Conservation (phyloP, 2,329 filamentous ascomycete genomes). For the Beauveria brongniartii region DNA sequence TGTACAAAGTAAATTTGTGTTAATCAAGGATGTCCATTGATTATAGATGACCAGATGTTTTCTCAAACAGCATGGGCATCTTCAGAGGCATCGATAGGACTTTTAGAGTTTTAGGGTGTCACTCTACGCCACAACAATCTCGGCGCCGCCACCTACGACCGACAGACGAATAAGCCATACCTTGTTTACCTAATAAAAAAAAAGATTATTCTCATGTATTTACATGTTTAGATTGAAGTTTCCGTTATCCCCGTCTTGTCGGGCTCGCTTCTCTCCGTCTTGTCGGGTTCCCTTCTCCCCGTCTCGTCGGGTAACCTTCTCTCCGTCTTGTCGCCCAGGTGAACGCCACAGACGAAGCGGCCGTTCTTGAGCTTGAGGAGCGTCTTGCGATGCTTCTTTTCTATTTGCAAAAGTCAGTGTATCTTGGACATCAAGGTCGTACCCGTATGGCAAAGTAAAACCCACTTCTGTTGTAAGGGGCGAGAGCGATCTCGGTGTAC, state of each 20-base stretch:
- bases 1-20: background rate
- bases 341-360: conserved; percentile 3
- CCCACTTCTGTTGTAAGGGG: background rate
- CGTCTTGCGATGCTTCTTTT: no score
- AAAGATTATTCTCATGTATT: background rate
- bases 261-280: background rate
- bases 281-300: background rate
- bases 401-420: background rate
- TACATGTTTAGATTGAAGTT: background rate
- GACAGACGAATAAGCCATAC: no score
- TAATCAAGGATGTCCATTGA: background rate
- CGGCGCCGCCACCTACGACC: no score
- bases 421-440: no score
- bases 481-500: background rate
- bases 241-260: background rate
- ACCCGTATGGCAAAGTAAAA: background rate
- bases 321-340: background rate
- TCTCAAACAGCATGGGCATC: background rate
- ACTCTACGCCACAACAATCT: no score
- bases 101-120: no score
- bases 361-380: background rate
- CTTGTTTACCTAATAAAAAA: no score
- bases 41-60: background rate
- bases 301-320: no score
- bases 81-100: no score